Conservation (phyloP, 306 rosid genomes). For the Sphenostylis stenocarpa region DNA sequence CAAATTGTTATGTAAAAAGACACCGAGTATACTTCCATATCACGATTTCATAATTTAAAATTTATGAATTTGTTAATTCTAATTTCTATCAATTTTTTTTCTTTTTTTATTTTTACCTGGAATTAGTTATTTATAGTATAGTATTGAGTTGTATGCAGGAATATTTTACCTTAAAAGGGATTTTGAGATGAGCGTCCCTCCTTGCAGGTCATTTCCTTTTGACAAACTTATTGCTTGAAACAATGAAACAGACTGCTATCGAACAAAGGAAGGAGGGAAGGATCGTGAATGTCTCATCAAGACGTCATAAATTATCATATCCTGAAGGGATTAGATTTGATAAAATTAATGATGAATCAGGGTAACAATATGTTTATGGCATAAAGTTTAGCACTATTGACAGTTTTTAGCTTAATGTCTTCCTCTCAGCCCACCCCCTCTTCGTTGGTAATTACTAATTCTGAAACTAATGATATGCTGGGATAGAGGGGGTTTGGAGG, state of each 20-base stretch:
- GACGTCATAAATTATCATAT: constrained; percentile 60
- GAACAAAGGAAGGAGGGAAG: constrained; percentile 66
- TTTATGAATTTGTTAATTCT: neutral
- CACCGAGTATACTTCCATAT: neutral
- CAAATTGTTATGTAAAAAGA: neutral
- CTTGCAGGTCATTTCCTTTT: constrained; percentile 74
- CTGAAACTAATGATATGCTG: neutral
- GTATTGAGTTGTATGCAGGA: neutral
- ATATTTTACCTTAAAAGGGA: neutral
- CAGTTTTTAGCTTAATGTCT: neutral
- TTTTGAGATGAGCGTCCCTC: constrained; percentile 24
- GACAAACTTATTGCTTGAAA: constrained; percentile 64
- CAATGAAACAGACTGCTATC: constrained; percentile 57
- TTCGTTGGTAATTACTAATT: neutral
- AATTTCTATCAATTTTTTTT: neutral
- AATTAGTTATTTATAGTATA: neutral
- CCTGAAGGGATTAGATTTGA: constrained; percentile 68
- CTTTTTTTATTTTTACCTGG: neutral
- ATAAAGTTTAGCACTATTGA: neutral
- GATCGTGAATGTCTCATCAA: constrained; percentile 67
- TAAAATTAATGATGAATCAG: constrained; percentile 56
- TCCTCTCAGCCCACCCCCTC: neutral
- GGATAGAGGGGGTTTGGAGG: neutral
- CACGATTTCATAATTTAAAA: neutral
- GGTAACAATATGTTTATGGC: constrained; percentile 38